Percentiles rank a stretch among this genome's conserved stretches.
phyloP scores from a whole-genome alignment of 805 yeast species.

The Kluyveromyces lactis region DNA sequence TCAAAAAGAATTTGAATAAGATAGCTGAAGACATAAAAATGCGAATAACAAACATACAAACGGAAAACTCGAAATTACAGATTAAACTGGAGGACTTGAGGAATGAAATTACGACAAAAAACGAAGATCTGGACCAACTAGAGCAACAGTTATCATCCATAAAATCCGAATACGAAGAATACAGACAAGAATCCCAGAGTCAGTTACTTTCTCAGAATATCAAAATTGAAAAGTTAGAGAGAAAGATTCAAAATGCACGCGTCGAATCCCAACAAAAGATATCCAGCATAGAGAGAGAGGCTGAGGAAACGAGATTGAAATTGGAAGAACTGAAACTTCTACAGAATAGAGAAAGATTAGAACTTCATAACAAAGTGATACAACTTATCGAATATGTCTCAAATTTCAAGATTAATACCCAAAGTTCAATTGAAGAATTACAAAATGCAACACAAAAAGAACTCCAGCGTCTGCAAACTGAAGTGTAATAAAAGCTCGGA shows the following conservation, averaged over 20 bases:
- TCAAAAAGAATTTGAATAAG: slow-evolving; percentile 23
- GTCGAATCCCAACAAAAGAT: slow-evolving; percentile 43
- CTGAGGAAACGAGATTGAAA: slow-evolving; percentile 44
- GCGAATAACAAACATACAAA: slow-evolving; percentile 11
- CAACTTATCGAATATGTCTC: slow-evolving; percentile 52
- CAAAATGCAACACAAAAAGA: neutral
- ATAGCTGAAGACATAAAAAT: slow-evolving; percentile 32
- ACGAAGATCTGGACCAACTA: slow-evolving; percentile 46
- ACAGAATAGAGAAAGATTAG: slow-evolving; percentile 39
- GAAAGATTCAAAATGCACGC: slow-evolving; percentile 42
- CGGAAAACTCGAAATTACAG: slow-evolving; percentile 32
- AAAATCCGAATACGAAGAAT: slow-evolving; percentile 48
- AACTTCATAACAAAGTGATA: slow-evolving; percentile 45
- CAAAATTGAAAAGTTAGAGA: slow-evolving; percentile 58
- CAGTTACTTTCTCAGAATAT: slow-evolving; percentile 41
- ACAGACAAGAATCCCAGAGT: slow-evolving; percentile 44
- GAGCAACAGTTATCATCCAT: slow-evolving; percentile 47
- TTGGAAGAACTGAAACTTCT: slow-evolving; percentile 42
- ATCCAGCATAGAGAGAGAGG: slow-evolving; percentile 40
- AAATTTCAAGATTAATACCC: slow-evolving; percentile 59
- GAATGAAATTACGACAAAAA: slow-evolving; percentile 48
- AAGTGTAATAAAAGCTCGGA: neutral
- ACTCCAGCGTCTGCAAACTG: neutral
- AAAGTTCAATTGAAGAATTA: slow-evolving; percentile 48
- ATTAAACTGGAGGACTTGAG: slow-evolving; percentile 49